Base-by-base conservation (phyloP, 2,329 filamentous ascomycete species). In the Ophiobolus disseminans region DNA sequence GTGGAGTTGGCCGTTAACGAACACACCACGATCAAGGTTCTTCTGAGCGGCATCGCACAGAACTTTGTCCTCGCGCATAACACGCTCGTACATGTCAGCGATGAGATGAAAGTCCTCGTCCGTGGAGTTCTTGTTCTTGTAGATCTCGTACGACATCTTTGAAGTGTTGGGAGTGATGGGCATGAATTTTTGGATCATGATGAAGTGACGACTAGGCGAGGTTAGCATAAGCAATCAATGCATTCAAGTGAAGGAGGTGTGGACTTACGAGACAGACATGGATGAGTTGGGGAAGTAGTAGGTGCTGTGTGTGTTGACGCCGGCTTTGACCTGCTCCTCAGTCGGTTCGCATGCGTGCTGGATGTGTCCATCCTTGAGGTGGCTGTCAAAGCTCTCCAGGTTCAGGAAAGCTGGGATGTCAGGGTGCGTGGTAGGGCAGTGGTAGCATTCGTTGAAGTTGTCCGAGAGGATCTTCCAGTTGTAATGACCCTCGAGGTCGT, bases 391-490 rank as follows among this genome's bases (percentile, higher is more conserved):
- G 0, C 78, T 77, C 45, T 78, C 76, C 20, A 85, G 76, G 50
- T 85, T 80, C 17, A 82, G 76, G 28, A 85, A 76, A 22, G 75
- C 73, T 2, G 80, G 76, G 20, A 85, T 82, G 45, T 83, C 81
- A 2, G 83, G 81, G 56, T 85, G 82, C 0, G 81, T 79, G 0
- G 79, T 80, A 14, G 79, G 77, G 72, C 82, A 85, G 72, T 86
- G 83, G 57, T 86, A 86, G 62, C 83, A 86, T 64, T 84, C 83
- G 65, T 86, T 86, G 75, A 85, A 86, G 72, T 86, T 85, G 63
- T 86, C 83, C 7, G 58, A 44, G 5, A 62, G 50, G 23, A 61
- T 58, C 32, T 67, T 67, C 64, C 64, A 67, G 40, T 66, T 66
- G 51, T 64, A 65, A 1, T 48, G 35, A n/a, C 58, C 53, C 7